These are phyloP conservation scores for Trichosporon inkin DNA, from an alignment of 1,284 basidiomycete species.

Conservation along the genomic window DNA sequence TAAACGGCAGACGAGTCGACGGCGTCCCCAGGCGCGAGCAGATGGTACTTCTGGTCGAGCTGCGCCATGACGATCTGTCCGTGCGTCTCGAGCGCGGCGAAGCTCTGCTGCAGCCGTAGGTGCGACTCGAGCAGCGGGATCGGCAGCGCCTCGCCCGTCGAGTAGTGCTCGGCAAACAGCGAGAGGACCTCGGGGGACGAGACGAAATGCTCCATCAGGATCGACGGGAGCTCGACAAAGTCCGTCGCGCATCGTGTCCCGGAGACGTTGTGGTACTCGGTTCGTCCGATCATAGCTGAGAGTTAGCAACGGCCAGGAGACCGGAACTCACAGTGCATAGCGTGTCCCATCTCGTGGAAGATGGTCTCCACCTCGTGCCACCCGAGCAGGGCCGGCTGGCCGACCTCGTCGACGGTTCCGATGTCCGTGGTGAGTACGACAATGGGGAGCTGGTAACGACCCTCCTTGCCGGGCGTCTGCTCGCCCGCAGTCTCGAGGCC, in stretches of 20 bases:
- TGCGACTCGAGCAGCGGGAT: conserved; percentile 56
- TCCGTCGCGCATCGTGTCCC: conserved; percentile 98
- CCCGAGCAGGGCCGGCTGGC: conserved; percentile 65
- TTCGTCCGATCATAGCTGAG: conserved; percentile 88
- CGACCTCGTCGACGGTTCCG: conserved; percentile 56
- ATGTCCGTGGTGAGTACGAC: conserved; percentile 92
- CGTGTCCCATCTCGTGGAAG: conserved; percentile 99
- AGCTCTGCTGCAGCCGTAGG: conserved; percentile 48
- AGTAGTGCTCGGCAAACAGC: conserved; percentile 63
- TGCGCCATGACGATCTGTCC: conserved; percentile 85
- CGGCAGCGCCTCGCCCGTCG: conserved; percentile 65
- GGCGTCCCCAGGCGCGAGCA: conserved; percentile 51
- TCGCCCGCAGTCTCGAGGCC: conserved; percentile 45
- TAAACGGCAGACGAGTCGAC: conserved; percentile 71
- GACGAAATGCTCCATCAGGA: conserved; percentile 96
- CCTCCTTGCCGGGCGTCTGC: conserved; percentile 55
- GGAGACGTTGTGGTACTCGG: conserved; percentile 95
- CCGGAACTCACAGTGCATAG: conserved; percentile 83
- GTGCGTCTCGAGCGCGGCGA: conserved; percentile 68
- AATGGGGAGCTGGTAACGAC: conserved; percentile 80
- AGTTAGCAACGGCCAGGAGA: neutral
- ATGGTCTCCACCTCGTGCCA: conserved; percentile 95
- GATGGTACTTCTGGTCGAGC: conserved; percentile 88
- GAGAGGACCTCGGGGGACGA: conserved; percentile 75
- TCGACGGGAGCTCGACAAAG: conserved; percentile 95